Conservation (phyloP, 2,329 filamentous ascomycete species). For the Tympanopsis confertula region DNA sequence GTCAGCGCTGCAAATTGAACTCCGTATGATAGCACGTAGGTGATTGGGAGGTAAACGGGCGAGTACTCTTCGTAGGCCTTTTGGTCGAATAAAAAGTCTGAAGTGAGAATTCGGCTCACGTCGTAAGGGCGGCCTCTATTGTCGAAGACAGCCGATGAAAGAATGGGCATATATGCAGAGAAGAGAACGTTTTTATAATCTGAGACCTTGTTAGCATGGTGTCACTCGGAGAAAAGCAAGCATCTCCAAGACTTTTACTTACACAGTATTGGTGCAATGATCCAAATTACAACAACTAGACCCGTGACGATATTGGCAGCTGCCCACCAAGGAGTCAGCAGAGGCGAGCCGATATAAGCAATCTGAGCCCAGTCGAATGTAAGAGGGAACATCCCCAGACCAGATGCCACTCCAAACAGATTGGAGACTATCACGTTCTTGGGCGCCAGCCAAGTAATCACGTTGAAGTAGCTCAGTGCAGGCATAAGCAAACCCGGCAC, state of each 20-base stretch:
- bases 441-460: constrained; percentile 50
- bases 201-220: too few species aligned
- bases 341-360: constrained; percentile 40
- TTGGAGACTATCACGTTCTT: constrained; percentile 51
- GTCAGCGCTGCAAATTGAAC: constrained; percentile 44
- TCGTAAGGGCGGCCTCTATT: constrained; percentile 33
- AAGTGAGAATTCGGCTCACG: constrained; percentile 28
- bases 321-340: constrained; percentile 48
- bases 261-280: too few species aligned
- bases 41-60: constrained; percentile 38
- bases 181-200: constrained; percentile 35
- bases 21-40: constrained; percentile 42
- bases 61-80: constrained; percentile 31
- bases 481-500: constrained; percentile 52
- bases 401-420: constrained; percentile 49
- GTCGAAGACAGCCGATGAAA: constrained; percentile 38
- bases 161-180: constrained; percentile 32
- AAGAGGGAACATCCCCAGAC: constrained; percentile 49
- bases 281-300: constrained; percentile 34
- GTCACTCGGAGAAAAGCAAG: too few species aligned
- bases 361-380: constrained; percentile 58
- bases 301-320: constrained; percentile 46
- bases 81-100: constrained; percentile 27
- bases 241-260: too few species aligned
- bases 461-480: constrained; percentile 49